These are phyloP conservation scores for Leucogyrophana mollusca DNA, from an alignment of 768 basidiomycete genomes.

Conservation along the genomic window DNA sequence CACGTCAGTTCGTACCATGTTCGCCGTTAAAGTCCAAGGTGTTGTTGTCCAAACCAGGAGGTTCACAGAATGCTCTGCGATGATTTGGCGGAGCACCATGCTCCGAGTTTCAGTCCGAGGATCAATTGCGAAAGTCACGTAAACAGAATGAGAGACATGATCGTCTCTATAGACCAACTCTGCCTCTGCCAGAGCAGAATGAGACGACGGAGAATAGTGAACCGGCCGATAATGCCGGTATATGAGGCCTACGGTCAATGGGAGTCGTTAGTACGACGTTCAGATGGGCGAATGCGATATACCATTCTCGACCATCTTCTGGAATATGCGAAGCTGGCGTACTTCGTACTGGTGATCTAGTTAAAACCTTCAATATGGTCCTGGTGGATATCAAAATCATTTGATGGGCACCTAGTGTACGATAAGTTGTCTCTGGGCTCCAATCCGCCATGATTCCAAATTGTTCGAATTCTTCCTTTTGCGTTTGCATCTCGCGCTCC, in stretches of 20 bases:
- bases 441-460: conserved; percentile 95
- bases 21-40: conserved; percentile 94
- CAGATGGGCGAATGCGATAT: conserved; percentile 4
- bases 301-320: conserved; percentile 87
- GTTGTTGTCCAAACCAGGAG: conserved; percentile 96
- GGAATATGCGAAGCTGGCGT: conserved; percentile 81
- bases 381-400: not conserved
- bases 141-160: conserved; percentile 86
- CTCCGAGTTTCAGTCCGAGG: conserved; percentile 15
- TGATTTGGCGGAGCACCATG: conserved; percentile 27
- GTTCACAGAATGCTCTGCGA: conserved; percentile 38
- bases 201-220: conserved; percentile 93
- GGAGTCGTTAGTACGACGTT: not conserved
- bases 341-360: conserved; percentile 87
- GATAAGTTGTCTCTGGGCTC: conserved; percentile 68
- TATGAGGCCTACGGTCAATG: conserved; percentile 61
- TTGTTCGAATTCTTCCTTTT: conserved; percentile 75
- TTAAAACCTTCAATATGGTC: not conserved
- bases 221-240: conserved; percentile 87
- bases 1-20: conserved; percentile 64
- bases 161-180: conserved; percentile 89
- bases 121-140: conserved; percentile 75
- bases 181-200: conserved; percentile 92
- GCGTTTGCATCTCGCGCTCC: conserved; percentile 65
- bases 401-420: conserved; percentile 76